Base-by-base conservation (phyloP, 2,329 filamentous ascomycete species). In the Fusarium guadeloupense region DNA sequence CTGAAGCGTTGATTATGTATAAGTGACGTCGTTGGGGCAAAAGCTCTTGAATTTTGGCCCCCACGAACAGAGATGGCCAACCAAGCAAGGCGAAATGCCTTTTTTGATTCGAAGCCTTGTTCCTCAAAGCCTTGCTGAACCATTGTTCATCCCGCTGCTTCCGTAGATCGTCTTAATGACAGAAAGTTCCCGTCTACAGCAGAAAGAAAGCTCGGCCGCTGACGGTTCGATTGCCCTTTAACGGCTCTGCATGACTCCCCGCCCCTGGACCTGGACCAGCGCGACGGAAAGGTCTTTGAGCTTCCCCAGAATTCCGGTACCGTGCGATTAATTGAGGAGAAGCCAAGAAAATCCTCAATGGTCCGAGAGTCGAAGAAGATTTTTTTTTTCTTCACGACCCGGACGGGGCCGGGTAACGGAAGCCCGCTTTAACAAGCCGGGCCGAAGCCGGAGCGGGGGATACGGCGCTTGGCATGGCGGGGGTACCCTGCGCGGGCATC, bases 371-470 rank as follows among this genome's bases (percentile, higher is more conserved):
- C 13, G 26, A 25, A 33, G 16, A 34, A 34, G 23, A 21, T 12
- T 34, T 58, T 57, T n/a, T 57, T 25, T 44, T 16, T 21, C 19
- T 25, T 41, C 30, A 19, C 26, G 16, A n/a, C n/a, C 47, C 19
- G 25, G 40, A 35, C 26, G 42, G 43, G 28, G 44, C 59, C 63
- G 62, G 62, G 50, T 54, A 55, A 49, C 59, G 59, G 59, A 51
- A 63, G 53, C 34, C 45, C 54, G 40, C 46, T 40, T 28, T 51
- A 33, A 16, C 34, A 23, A 53, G 47, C 63, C 63, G 63, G 63
- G 59, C 63, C 63, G 63, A 66, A 59, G 63, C 51, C 63, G 59
- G 63, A 59, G 54, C 50, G 50, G 59, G 59, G 51, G 41, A 10
- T 8, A 28, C 40, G 41, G 47, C 16, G 21, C 41, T 57, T 66